These are phyloP conservation scores for Colletotrichum caudatum DNA, from an alignment of 2,329 filamentous ascomycete genomes.

Conservation along the genomic window DNA sequence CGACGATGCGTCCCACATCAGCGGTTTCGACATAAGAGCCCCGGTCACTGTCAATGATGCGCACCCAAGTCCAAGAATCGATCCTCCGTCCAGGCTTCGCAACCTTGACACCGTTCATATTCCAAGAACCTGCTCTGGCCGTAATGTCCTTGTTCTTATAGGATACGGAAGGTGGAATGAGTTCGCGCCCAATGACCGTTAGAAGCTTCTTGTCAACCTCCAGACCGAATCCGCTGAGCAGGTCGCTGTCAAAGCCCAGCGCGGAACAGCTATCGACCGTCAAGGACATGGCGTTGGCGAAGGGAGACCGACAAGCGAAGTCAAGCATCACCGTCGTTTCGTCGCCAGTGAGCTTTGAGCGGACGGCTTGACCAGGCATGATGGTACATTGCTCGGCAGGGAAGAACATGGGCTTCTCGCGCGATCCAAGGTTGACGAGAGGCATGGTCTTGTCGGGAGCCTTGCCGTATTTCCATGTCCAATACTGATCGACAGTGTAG, in stretches of 20 bases:
- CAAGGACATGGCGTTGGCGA: conserved; percentile 76
- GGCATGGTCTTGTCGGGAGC: conserved; percentile 54
- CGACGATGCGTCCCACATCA: conserved; percentile 45
- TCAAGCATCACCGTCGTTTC: conserved; percentile 78
- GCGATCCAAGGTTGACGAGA: conserved; percentile 74
- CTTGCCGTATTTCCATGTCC: conserved; percentile 49
- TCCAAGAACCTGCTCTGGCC: conserved; percentile 73
- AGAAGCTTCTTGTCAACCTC: conserved; percentile 71
- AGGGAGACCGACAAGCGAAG: conserved; percentile 77
- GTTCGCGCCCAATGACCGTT: conserved; percentile 78
- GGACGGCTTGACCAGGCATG: conserved; percentile 72
- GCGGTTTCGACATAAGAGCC: background rate
- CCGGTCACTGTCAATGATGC: conserved; percentile 47
- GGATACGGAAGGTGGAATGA: conserved; percentile 68
- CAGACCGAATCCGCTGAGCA: conserved; percentile 69
- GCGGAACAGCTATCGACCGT: conserved; percentile 66
- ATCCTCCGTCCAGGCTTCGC: conserved; percentile 61
- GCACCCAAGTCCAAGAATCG: conserved; percentile 63
- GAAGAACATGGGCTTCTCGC: conserved; percentile 69
- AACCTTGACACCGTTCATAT: conserved; percentile 71
- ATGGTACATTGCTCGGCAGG: conserved; percentile 76
- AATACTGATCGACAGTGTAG: conserved; percentile 58
- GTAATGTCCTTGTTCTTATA: conserved; percentile 61
- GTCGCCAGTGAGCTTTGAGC: conserved; percentile 66
- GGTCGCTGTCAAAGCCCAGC: conserved; percentile 66